Conservation (phyloP, 331 rosid species). For the Telfairia occidentalis region DNA sequence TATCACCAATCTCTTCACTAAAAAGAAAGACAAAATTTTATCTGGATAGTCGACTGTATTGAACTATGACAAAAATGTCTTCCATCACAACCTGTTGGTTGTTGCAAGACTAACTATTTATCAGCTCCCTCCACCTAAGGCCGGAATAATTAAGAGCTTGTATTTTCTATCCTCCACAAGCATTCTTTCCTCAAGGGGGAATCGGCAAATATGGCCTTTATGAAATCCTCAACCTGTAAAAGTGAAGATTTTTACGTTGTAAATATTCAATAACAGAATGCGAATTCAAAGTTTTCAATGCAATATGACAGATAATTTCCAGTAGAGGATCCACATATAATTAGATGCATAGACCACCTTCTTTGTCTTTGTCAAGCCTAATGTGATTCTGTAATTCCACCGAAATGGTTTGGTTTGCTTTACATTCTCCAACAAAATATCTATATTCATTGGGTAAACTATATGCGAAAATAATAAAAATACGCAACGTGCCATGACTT, state of each 20-base stretch:
- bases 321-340: background rate
- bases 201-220: slow-evolving; percentile 83
- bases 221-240: slow-evolving; percentile 61
- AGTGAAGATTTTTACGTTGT: background rate
- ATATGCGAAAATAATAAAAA: background rate
- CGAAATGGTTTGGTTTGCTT: background rate
- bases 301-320: background rate
- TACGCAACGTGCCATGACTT: background rate
- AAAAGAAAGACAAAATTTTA: background rate
- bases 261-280: background rate
- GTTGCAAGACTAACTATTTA: background rate
- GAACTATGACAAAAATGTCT: background rate
- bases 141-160: slow-evolving; percentile 25
- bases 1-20: background rate
- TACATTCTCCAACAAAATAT: background rate
- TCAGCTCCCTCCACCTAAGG: background rate
- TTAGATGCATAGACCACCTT: background rate
- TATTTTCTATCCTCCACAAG: slow-evolving; percentile 59
- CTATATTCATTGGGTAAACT: background rate
- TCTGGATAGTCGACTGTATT: background rate
- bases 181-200: slow-evolving; percentile 79
- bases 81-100: background rate
- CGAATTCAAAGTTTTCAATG: background rate
- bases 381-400: background rate
- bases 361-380: too few species aligned